Evolutionary conservation across 345 rosid species (phyloP), one percentile per base, ranked within the genome.

Genomic region (Toxicodendron radicans): DNA sequence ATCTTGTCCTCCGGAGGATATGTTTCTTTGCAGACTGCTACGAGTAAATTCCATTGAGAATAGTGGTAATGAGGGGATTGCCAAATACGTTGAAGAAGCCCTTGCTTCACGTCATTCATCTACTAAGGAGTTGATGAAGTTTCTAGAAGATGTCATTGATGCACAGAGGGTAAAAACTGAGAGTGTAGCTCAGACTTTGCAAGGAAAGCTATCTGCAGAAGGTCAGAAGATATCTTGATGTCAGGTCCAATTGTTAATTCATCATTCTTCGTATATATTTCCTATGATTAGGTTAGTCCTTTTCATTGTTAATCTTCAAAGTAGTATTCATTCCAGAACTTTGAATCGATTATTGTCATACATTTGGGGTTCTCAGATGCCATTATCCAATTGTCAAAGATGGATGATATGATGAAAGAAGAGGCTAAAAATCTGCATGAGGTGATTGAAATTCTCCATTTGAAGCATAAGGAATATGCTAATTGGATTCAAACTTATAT

Each of bases 391-490:
- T 71, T 90, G 80, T 84, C 91, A 20, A 85, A 82, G 81, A 87
- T 93, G 67, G 91, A 91, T 72, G 92, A 87, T 76, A 83, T 93
- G 91, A 91, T 93, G 91, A 86, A 83, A 82, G 94, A 89, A 61
- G 97, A 93, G 88, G 88, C 90, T 5, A 79, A 75, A 70, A 81
- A 68, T 82, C 80, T 95, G 78, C 85, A 69, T 24, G 88, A 85
- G 77, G 91, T 80, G 71, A 84, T 90, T 62, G 89, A 86, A 72
- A 68, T 78, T 80, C 84, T 95, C 73, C 85, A 90, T 73, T 79
- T 75, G 82, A 91, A 88, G 87, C 94, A 91, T 69, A 90, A 82
- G 58, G 86, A 90, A 74, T 85, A 81, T 46, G 60, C 86, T 63
- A 82, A 83, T 72, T 74, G 52, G 78, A 83, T 91, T 79, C 90